Evolutionary conservation across 805 yeast species (phyloP), one percentile per base, ranked within the genome.

Genomic region (fission yeast (Schizosaccharomyces pombe)): DNA sequence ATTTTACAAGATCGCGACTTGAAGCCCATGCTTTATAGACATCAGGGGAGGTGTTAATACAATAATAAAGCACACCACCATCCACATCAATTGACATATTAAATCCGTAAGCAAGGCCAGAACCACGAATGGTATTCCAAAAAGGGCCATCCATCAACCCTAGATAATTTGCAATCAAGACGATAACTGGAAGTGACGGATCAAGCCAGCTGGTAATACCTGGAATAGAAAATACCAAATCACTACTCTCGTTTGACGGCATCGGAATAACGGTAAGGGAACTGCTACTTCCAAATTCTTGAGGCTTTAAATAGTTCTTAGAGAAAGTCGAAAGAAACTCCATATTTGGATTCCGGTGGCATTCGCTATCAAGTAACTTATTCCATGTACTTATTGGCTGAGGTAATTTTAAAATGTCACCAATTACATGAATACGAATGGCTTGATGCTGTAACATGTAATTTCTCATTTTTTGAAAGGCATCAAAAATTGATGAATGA

Each of bases 131-230:
- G 55, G 93, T 95, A 61, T 85, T 76, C 96, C 97, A 89, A 58
- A 89, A 80, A 34, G 97, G 98, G 2, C 98, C 98, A 65, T 91
- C 98, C 19, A 85, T 85, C 37, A 85, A 82, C 59, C 80, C 82
- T 55, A 91, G 70, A 61, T 79, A 82, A 55, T 82, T 86, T 5
- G 81, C 73, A 5, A 86, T 84, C 29, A 87, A 72, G 0, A 80
- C 74, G 43, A 89, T 71, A 28, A 79, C 80, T 54, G 82, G 78
- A 31, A 79, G 70, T 60, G 87, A 95, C 22, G 71, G 68, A 52
- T 77, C 72, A 12, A 65, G 60, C 59, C 74, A 78, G 55, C 70
- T 71, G 1, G 72, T 68, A 4, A 26, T 19, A 9, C 49, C 49
- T 8, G 30, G 49, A 26, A 43, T 26, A 16, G 49, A 28, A 22